Base-by-base conservation (phyloP, 2,329 filamentous ascomycete species). In the Phialophora chinensis region DNA sequence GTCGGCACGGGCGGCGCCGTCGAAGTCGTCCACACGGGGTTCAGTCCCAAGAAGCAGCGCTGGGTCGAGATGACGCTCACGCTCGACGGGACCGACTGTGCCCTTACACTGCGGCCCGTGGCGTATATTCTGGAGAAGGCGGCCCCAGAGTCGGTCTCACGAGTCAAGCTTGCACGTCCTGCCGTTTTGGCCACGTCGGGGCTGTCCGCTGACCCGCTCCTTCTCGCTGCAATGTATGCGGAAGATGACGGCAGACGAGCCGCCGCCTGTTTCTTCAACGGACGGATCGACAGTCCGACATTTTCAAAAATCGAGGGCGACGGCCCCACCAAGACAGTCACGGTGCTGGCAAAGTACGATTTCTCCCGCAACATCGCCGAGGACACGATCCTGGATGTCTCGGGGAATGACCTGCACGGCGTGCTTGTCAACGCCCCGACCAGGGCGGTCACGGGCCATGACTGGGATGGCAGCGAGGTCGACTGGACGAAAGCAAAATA, bases 401-500 rank as follows among this genome's bases (percentile, higher is more conserved):
- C 76, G 11, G 73, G 69, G 11, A 62, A 69, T 29, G 65, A 52
- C 8, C 67, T 67, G 20, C 63, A 77, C 54, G 77, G 77, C 2
- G 62, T 70, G 3, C 66, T 79, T 5, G 60, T 78, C 65, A 78
- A 78, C 58, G 74, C 75, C 6, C 77, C 77, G 4, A 75, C 75
- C 20, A 69, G 77, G 14, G 77, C 73, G 0, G 73, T 79, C 12
- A 74, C 71, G 14, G 76, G 77, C 10, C 65, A 76, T 52, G 72
- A 78, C 67, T 79, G 75, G 73, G 75, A 79, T 54, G 74, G 71
- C 11, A 72, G 69, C 20, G 72, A 76, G 42, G 60, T 66, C 2
- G 74, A 75, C 63, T 79, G 77, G 77, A 78, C 72, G n/a, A 68
- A 73, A 20, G 76, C 77, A 1, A 71, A 69, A 47, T 76, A 74